phyloP scores from a whole-genome alignment of 371 early-diverging fungal species.

The Syncephalastrum monosporum region DNA sequence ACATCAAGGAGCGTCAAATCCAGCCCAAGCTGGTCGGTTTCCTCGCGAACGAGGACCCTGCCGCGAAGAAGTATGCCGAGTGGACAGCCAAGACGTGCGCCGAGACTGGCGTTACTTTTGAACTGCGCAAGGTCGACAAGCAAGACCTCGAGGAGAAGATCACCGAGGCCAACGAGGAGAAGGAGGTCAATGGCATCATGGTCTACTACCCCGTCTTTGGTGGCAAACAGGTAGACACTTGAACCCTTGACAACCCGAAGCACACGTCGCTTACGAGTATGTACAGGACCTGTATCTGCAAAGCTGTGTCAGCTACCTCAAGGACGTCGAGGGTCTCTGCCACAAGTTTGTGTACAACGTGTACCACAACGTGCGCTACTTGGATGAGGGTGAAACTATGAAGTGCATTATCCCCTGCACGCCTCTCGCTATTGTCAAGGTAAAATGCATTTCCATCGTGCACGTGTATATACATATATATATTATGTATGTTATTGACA shows the following conservation, averaged over 20 bases:
- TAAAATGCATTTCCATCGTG: slow-evolving; percentile 55
- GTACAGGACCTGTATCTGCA: slow-evolving; percentile 90
- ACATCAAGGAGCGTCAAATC: slow-evolving; percentile 65
- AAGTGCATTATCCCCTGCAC: slow-evolving; percentile 97
- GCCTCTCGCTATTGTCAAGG: slow-evolving; percentile 92
- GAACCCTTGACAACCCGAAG: background rate
- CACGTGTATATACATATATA: slow-evolving; percentile 17
- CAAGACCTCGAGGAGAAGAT: slow-evolving; percentile 85
- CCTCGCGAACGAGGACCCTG: slow-evolving; percentile 93
- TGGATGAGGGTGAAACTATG: slow-evolving; percentile 78
- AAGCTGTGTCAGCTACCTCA: slow-evolving; percentile 80
- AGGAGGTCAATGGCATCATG: slow-evolving; percentile 86
- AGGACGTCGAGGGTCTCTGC: slow-evolving; percentile 97
- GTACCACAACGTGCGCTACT: slow-evolving; percentile 92
- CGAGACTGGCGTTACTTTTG: slow-evolving; percentile 89
- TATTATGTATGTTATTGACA: background rate
- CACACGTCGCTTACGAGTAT: background rate
- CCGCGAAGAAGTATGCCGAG: slow-evolving; percentile 85
- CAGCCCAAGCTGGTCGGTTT: slow-evolving; percentile 92
- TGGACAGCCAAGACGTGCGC: slow-evolving; percentile 91
- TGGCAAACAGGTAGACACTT: slow-evolving; percentile 67
- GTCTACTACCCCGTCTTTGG: slow-evolving; percentile 96
- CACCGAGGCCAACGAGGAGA: slow-evolving; percentile 85
- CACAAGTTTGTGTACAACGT: slow-evolving; percentile 92
- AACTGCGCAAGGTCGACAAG: slow-evolving; percentile 80